These are phyloP conservation scores for Plasmodium falciparum DNA, from an alignment of 169 alveolate genomes.

Conservation along the genomic window DNA sequence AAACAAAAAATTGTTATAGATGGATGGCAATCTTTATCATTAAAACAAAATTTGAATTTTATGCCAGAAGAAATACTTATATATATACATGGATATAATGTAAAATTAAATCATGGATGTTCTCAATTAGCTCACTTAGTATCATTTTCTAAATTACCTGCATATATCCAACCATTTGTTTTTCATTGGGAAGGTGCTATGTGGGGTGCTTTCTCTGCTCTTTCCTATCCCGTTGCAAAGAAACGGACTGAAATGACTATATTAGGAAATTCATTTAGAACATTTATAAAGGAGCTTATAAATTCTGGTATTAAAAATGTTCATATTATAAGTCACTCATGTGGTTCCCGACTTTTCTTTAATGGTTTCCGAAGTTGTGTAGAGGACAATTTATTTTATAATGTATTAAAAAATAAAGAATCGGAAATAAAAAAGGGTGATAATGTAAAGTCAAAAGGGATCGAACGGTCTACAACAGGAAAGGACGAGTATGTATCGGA, in stretches of 20 bases:
- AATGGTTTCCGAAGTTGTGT: slow-evolving; percentile 81
- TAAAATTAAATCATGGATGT: slow-evolving; percentile 86
- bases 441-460: background rate
- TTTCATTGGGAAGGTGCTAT: slow-evolving; percentile 88
- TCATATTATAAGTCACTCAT: slow-evolving; percentile 86
- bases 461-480: background rate
- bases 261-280: slow-evolving; percentile 81
- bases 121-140: slow-evolving; percentile 88
- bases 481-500: background rate
- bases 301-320: slow-evolving; percentile 80
- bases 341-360: slow-evolving; percentile 88
- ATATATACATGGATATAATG: slow-evolving; percentile 92
- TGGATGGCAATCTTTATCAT: slow-evolving; percentile 85
- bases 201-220: slow-evolving; percentile 86
- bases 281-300: slow-evolving; percentile 76
- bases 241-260: slow-evolving; percentile 78
- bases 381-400: slow-evolving; percentile 44
- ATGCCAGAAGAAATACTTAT: slow-evolving; percentile 89
- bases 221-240: slow-evolving; percentile 82
- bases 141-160: slow-evolving; percentile 87
- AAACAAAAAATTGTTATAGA: slow-evolving; percentile 79
- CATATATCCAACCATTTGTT: slow-evolving; percentile 86
- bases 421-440: slow-evolving; percentile 1
- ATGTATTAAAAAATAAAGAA: slow-evolving; percentile 44
- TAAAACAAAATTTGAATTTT: slow-evolving; percentile 78